phyloP scores from a whole-genome alignment of 768 basidiomycete genomes.

The Trametes villosa region DNA sequence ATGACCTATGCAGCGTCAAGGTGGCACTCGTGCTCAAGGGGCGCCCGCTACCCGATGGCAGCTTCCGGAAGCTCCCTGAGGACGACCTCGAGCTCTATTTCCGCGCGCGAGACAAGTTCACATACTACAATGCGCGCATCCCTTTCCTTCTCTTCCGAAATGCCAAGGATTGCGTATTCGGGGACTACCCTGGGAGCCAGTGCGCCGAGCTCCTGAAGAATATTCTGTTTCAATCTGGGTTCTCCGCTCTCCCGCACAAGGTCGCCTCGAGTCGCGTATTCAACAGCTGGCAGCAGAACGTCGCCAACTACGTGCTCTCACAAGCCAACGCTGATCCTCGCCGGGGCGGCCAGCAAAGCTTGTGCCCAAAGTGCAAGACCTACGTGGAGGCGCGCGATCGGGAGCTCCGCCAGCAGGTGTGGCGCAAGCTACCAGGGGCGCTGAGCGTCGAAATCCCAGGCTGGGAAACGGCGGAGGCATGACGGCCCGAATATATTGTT shows the following conservation, averaged over 20 bases:
- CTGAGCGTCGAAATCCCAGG: not conserved
- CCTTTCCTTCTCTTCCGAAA: not conserved
- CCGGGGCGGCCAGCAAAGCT: not conserved
- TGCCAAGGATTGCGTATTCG: too few relatives aligned
- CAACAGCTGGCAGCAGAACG: not conserved
- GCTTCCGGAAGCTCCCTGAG: not conserved
- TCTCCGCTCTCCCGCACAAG: too few relatives aligned
- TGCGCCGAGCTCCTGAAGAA: too few relatives aligned
- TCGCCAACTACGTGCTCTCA: not conserved
- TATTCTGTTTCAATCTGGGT: too few relatives aligned
- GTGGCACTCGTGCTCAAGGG: not conserved
- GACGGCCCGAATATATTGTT: too few relatives aligned
- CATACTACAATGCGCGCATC: not conserved
- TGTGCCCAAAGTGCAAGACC: not conserved
- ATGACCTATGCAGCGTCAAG: not conserved
- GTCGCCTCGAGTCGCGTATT: too few relatives aligned
- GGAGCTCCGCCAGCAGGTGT: not conserved
- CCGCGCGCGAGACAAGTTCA: not conserved
- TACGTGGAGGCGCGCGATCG: not conserved
- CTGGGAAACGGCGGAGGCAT: not conserved
- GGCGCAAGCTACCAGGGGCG: slow-evolving; percentile 13
- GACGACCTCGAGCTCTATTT: slow-evolving; percentile 1
- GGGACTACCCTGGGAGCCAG: too few relatives aligned
- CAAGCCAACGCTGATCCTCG: not conserved
- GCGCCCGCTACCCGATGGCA: not conserved